Percentiles rank a stretch among this genome's conserved stretches.
phyloP scores from a whole-genome alignment of 2,329 filamentous ascomycete species.

The Xylaria sp. region DNA sequence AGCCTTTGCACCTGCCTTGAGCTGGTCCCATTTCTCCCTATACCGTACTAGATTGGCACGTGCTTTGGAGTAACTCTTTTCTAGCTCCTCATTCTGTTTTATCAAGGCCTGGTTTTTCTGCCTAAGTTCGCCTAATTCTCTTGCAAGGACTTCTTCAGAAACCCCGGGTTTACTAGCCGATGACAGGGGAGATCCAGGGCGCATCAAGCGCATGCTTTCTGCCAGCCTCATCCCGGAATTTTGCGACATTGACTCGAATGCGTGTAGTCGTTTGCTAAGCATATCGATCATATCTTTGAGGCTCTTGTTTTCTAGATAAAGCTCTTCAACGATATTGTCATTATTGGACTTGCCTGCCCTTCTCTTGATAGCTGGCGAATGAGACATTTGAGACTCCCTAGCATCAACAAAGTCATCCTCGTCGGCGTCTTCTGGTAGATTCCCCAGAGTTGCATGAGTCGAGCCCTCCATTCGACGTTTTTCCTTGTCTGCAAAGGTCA shows the following conservation, averaged over 20 bases:
- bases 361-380: slow-evolving; percentile 51
- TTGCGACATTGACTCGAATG: slow-evolving; percentile 92
- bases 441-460: slow-evolving; percentile 45
- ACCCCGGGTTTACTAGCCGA: slow-evolving; percentile 41
- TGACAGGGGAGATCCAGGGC: slow-evolving; percentile 59
- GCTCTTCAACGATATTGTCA: slow-evolving; percentile 78
- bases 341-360: slow-evolving; percentile 49
- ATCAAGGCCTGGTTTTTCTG: slow-evolving; percentile 64
- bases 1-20: slow-evolving; percentile 67
- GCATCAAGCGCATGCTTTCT: slow-evolving; percentile 75
- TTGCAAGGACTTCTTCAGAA: slow-evolving; percentile 52
- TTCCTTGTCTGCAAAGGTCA: slow-evolving; percentile 72
- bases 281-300: slow-evolving; percentile 86
- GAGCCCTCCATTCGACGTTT: slow-evolving; percentile 64
- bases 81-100: slow-evolving; percentile 68
- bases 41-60: slow-evolving; percentile 63
- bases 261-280: slow-evolving; percentile 83
- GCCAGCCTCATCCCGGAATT: slow-evolving; percentile 84
- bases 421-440: slow-evolving; percentile 61
- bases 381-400: slow-evolving; percentile 63
- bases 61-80: slow-evolving; percentile 65
- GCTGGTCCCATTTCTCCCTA: slow-evolving; percentile 64
- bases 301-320: slow-evolving; percentile 85
- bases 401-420: slow-evolving; percentile 93
- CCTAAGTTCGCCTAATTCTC: slow-evolving; percentile 68